Evolutionary conservation across 495 filamentous ascomycete genomes (phyloP), one percentile per base, ranked within the genome.

Genomic region (Talaromyces stipitatus): DNA sequence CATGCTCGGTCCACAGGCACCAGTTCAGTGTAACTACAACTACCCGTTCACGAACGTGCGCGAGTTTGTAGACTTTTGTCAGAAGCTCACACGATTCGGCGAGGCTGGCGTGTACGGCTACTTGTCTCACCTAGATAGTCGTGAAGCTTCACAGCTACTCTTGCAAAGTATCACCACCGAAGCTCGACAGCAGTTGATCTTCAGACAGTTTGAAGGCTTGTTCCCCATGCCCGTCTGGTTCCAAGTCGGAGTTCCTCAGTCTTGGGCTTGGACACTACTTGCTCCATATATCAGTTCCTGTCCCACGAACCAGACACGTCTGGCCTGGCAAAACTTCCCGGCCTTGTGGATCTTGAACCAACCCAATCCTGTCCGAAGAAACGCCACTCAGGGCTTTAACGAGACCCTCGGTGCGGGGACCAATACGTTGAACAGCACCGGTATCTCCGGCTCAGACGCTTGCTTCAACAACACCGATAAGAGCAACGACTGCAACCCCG

Each of bases 251-350:
- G 81, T 91, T 18, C 89, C 90, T 0, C 91, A 95, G 66, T 89
- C 85, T 0, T 95, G 91, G 88, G 82, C 86, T 2, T 95, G 91
- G 91, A 85, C 90, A 0, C 77, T 90, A 9, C 77, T 96, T 30
- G 89, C 91, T 0, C 91, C 88, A 0, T 91, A 89, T 67, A 92
- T 96, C 70, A 85, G 82, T 48, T 83, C 78, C 11, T 96, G 91
- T 67, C 90, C 90, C 0, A 68, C 67, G 51, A 84, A 86, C 62
- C 82, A 85, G 61, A 95, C 89, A 3, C 81, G 87, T 4, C 74
- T 95, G 32, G 76, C 84, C 10, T 95, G 91, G 90, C 87, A 95
- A 67, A 96, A 95, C 72, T 95, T 91, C 76, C 91, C 91, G 0
- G 78, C 77, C 0, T 77, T 95, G 4, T 68, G 75, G 59, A 82